Conservation (phyloP, 1,139 yeast genomes). For the Protomyces gravidus region DNA sequence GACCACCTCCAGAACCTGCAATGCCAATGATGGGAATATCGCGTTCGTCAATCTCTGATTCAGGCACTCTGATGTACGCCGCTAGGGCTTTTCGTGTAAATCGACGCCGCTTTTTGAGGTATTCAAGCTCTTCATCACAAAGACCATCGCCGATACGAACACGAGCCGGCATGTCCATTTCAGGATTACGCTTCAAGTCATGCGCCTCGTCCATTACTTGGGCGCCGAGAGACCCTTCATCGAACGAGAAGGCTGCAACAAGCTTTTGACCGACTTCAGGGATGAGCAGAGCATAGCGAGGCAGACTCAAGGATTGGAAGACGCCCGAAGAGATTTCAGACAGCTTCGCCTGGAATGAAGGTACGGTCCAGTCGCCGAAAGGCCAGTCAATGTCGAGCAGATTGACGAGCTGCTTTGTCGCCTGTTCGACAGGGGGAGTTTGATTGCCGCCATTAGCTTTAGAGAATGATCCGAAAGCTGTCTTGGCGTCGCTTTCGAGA, state of each 20-base stretch:
- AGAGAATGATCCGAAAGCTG: neutral
- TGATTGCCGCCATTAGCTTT: neutral
- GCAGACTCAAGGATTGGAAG: neutral
- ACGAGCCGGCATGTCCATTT: constrained; percentile 31
- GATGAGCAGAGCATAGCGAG: neutral
- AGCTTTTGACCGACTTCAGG: neutral
- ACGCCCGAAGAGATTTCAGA: neutral
- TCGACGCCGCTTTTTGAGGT: constrained; percentile 29
- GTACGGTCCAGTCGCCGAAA: neutral
- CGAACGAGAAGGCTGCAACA: constrained; percentile 7
- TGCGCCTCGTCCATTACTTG: constrained; percentile 32
- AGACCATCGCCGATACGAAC: constrained; percentile 34
- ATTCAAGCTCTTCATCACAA: constrained; percentile 32
- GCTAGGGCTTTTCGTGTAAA: constrained; percentile 33
- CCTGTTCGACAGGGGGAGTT: neutral
- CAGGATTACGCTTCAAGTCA: constrained; percentile 32
- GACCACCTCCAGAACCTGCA: constrained; percentile 37
- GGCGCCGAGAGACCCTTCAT: constrained; percentile 30
- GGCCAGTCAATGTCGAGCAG: neutral
- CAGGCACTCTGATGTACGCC: constrained; percentile 32
- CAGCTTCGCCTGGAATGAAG: neutral
- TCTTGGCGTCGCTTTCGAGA: neutral
- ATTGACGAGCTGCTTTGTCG: neutral
- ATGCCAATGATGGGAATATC: constrained; percentile 36
- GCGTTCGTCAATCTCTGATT: constrained; percentile 31